Evolutionary conservation across 805 yeast species (phyloP), one percentile per base, ranked within the genome.

Genomic region (Ogataea haglerorum): DNA sequence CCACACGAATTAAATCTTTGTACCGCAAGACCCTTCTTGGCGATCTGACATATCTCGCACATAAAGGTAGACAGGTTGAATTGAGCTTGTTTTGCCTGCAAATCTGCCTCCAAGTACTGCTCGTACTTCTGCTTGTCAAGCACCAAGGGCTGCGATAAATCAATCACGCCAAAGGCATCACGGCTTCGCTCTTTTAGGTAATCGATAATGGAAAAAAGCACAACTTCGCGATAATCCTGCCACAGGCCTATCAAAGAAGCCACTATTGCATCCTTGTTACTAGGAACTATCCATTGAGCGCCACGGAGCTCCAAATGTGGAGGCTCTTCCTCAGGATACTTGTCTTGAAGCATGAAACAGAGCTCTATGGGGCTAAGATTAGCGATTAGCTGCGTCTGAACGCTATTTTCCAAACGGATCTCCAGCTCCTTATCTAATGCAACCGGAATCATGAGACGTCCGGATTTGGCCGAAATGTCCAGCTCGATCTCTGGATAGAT

Each of bases 21-120:
- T 48, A 76, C 71, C 4, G 52, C 42, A 0, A 28, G 38, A 1
- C 85, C 85, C 42, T 72, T 73, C 35, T 59, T 61, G 23, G 64
- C 68, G 16, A 63, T 69, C 46, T 76, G 74, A 52, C 86, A 80
- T 0, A 80, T 77, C n/a, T 72, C 74, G 54, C 85, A 80, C 3
- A 60, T 49, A 45, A 70, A 75, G 6, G 78, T 69, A 9, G 52
- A 48, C 10, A 40, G 28, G 5, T 64, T 45, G 46, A 72, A 73
- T 10, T 60, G 57, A 1, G 51, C 38, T 10, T 43, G 30, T 14
- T 57, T 49, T 3, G 53, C 54, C 4, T 42, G n/a, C 10, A 46
- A 25, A 41, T 67, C 57, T 40, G 57, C 57, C 2, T 51, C 43
- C 6, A 42, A 21, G 7, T 52, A 46, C 4, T 36, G 34, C 4